Evolutionary conservation across 2,329 filamentous ascomycete species (phyloP), one percentile per base, ranked within the genome.

Genomic region (Knoxdaviesia proteae): DNA sequence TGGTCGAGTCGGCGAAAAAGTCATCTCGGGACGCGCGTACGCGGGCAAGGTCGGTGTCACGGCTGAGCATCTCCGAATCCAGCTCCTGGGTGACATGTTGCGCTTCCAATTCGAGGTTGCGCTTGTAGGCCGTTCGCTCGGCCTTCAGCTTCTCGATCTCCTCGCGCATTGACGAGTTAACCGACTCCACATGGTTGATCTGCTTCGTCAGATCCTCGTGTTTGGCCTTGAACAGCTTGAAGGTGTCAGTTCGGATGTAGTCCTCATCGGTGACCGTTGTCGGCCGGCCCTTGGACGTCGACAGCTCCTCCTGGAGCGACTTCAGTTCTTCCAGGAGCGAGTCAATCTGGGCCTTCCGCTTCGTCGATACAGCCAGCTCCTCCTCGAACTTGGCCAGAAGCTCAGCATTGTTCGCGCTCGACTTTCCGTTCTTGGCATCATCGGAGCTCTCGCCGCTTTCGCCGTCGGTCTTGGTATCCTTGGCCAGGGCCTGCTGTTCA

Each of bases 131-230:
- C 4, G 83, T 86, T 44, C 90, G 69, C 57, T 98, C 90, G 1
- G 83, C 76, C 52, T 88, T 83, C 41, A 87, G 64, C 56, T 81
- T 92, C 52, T 88, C 79, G 5, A 82, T 79, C 53, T 94, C 86
- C 56, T 93, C 81, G 34, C 80, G 76, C 32, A 96, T 59, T 49
- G 86, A 78, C 46, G 80, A 77, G 57, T 94, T 94, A 8, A 78
- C 81, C 4, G 84, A 84, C 58, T 96, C 88, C 9, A 96, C 62
- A 51, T 88, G 78, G 57, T 98, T 98, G 53, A 94, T 77, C 35
- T 84, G 78, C 57, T 84, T 88, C 50, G 94, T 84, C 6, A 93
- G 73, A 51, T 96, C 88, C 53, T 96, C 90, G 52, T 92, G 83
- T 52, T 94, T 84, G 30, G 71, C 72, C 60, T 87, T 92, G 54